These are phyloP conservation scores for Malus sylvestris DNA, from an alignment of 306 rosid genomes.

Conservation along the genomic window DNA sequence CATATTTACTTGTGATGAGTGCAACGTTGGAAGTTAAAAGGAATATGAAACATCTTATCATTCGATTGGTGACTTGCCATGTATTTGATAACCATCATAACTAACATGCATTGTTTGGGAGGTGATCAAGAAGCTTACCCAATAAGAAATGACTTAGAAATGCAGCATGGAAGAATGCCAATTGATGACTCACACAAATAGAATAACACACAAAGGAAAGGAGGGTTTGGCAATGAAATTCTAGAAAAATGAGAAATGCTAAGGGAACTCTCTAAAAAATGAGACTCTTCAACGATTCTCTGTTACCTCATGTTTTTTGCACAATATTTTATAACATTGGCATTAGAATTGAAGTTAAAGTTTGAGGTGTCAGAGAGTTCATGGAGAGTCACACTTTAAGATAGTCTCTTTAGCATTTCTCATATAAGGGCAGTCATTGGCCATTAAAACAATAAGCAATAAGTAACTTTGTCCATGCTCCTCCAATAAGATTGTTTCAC, in stretches of 20 bases:
- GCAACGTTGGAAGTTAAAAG: too few species aligned
- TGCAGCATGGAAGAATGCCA: not conserved
- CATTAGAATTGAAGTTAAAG: too few species aligned
- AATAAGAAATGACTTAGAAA: not conserved
- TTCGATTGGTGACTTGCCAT: not conserved
- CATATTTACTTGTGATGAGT: too few species aligned
- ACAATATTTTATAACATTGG: too few species aligned
- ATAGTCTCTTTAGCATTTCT: too few species aligned
- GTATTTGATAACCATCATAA: not conserved
- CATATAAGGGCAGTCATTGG: not conserved
- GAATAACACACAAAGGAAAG: not conserved
- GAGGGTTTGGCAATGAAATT: not conserved
- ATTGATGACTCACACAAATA: not conserved
- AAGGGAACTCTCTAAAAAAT: too few species aligned
- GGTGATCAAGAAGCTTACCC: not conserved
- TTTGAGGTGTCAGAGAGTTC: too few species aligned
- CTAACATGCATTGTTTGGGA: not conserved
- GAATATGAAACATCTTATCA: too few species aligned
- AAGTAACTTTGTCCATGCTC: not conserved
- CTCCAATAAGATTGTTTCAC: not conserved
- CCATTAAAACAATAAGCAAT: not conserved
- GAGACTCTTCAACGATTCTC: rapidly evolving
- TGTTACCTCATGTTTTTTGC: rapidly evolving
- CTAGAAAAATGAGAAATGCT: too few species aligned
- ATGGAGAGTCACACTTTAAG: too few species aligned